Evolutionary conservation across 352 stramenopile genomes (phyloP).

Genomic region (Globisporangium megalacanthum): DNA sequence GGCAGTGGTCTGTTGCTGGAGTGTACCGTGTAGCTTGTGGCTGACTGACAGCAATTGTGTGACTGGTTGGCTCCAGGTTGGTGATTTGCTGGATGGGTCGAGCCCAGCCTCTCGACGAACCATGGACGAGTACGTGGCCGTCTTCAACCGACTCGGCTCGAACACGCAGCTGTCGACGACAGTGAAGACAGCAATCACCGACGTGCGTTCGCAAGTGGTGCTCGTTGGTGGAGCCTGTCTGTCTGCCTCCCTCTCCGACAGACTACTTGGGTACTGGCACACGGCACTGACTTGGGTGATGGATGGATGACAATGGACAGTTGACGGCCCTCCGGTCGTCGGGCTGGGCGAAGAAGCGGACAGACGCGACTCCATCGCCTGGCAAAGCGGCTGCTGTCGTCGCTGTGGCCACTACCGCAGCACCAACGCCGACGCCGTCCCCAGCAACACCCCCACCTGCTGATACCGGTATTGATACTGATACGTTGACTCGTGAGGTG

Average conservation of each 20-base stretch:
- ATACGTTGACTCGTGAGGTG: background rate
- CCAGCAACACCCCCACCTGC: too few relatives aligned
- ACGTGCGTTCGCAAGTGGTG: constrained; percentile 14
- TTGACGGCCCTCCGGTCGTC: constrained; percentile 32
- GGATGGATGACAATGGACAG: constrained; percentile 20
- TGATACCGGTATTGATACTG: too few relatives aligned
- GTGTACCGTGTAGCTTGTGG: too few relatives aligned
- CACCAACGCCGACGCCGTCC: background rate
- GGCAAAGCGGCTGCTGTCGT: constrained; percentile 5
- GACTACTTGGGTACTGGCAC: background rate
- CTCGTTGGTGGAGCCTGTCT: background rate
- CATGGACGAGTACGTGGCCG: constrained; percentile 82
- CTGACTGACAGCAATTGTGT: too few relatives aligned
- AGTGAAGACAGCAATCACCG: constrained; percentile 43
- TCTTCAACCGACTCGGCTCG: constrained; percentile 48
- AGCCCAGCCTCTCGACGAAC: constrained; percentile 74
- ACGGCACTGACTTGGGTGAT: background rate
- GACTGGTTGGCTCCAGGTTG: constrained; percentile 34
- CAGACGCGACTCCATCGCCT: constrained; percentile 9
- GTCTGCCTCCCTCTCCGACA: too few relatives aligned
- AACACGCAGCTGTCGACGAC: constrained; percentile 23
- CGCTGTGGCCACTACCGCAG: background rate
- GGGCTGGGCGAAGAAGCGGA: constrained; percentile 60
- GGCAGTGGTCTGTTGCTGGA: background rate
- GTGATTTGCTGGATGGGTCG: constrained; percentile 73